These are phyloP conservation scores for Aspergillus saccharolyticus DNA, from an alignment of 495 filamentous ascomycete genomes.

Conservation along the genomic window DNA sequence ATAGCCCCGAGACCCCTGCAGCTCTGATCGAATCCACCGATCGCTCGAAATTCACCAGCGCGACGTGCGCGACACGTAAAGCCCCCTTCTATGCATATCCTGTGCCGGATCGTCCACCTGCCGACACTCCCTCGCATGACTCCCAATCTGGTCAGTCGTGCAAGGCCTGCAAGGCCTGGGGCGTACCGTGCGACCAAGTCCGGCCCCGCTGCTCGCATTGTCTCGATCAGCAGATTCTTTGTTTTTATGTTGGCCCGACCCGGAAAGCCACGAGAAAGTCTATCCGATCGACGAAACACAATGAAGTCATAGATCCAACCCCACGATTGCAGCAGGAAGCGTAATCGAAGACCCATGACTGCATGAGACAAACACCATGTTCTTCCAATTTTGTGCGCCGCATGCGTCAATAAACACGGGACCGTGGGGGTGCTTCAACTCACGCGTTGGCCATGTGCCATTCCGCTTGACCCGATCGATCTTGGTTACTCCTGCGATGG, in stretches of 20 bases:
- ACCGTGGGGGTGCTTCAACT: background rate
- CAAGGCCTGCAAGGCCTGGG: conserved; percentile 31
- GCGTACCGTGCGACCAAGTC: conserved; percentile 29
- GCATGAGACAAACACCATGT: too few relatives aligned
- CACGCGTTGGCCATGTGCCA: too few relatives aligned
- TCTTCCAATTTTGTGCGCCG: too few relatives aligned
- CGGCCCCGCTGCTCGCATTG: conserved; percentile 35
- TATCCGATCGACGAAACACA: background rate
- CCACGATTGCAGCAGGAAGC: background rate
- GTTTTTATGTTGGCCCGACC: conserved; percentile 34
- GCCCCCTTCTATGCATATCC: background rate
- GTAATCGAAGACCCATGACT: background rate
- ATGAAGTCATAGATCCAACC: background rate
- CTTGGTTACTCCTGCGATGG: background rate
- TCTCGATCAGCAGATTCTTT: conserved; percentile 33
- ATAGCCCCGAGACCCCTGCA: background rate
- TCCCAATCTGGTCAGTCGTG: conserved; percentile 24
- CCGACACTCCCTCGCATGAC: background rate
- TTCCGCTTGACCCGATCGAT: background rate
- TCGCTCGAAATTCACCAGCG: background rate
- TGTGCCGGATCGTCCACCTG: background rate
- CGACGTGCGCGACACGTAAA: background rate
- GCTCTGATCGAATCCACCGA: background rate
- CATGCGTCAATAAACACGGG: background rate
- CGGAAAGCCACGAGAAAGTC: conserved; percentile 12